Base-by-base conservation (phyloP, 345 rosid species). In the Citrus medica region DNA sequence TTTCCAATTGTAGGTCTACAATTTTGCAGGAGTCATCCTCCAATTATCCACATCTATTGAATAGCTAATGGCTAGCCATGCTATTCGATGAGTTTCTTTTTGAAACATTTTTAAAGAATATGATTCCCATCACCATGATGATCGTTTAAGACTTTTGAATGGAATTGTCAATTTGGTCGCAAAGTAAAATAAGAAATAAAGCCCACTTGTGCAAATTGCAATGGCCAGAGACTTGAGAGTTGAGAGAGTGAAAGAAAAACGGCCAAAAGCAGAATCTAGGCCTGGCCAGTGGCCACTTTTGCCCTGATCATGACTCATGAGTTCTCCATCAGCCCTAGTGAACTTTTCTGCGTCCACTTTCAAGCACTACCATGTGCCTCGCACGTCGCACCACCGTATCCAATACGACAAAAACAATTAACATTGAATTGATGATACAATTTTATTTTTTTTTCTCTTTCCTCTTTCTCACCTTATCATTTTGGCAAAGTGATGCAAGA, bases 361-460 rank as follows among this genome's bases (percentile, higher is more conserved):
- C 12, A 10, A 62, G 64, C 64, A 53, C 40, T 17, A n/a, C 61
- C 62, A 74, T 32, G 67, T 74, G 69, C 82, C 30, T 72, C 5
- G 30, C 56, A 40, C 82, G 22, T 72, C 5, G 30, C 56, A 40
- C 71, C 53, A 22, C 48, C 58, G 19, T 4, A 4, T 21, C 51
- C 21, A 71, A 30, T 5, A 30, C 63, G 42, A 55, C 63, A 51
- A 71, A 16, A 51, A 17, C 12, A 69, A 46, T 46, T 46, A 46
- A 46, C 4, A 16, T 2, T 3, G 37, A 7, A 25, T 38, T 22
- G 58, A 40, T 42, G 35, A 24, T 19, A 9, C 32, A 38, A 4
- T 40, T 22, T 7, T 13, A 3, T 37, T 38, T 38, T 0, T 38
- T 38, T 38, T 0, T 1, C 9, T 13, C 4, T 13, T 46, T 46